These are phyloP conservation scores for Penicillium janthinellum DNA, from an alignment of 2,329 filamentous ascomycete species.

Conservation along the genomic window DNA sequence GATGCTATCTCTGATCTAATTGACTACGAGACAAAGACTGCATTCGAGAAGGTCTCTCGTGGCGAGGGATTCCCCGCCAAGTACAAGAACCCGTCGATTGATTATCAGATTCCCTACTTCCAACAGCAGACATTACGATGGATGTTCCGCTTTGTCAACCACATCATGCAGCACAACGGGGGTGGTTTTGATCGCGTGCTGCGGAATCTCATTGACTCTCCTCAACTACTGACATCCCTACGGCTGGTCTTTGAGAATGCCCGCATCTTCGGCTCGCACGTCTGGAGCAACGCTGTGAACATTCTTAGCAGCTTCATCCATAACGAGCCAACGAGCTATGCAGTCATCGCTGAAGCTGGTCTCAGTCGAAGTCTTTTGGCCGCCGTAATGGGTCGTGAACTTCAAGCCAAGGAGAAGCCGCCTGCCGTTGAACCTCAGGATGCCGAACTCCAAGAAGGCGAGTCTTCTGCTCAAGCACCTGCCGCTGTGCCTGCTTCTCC, in stretches of 20 bases:
- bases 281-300: constrained; percentile 92
- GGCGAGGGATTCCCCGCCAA: constrained; percentile 72
- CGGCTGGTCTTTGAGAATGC: constrained; percentile 80
- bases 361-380: constrained; percentile 84
- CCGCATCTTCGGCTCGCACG: constrained; percentile 79
- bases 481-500: constrained; percentile 35
- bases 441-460: constrained; percentile 29
- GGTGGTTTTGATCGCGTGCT: constrained; percentile 87
- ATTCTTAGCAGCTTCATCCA: constrained; percentile 97
- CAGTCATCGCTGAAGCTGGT: constrained; percentile 90
- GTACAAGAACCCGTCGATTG: constrained; percentile 78
- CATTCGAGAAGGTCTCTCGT: constrained; percentile 65
- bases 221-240: constrained; percentile 76
- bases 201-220: constrained; percentile 91
- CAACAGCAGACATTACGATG: constrained; percentile 92
- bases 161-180: constrained; percentile 82
- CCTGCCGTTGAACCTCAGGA: constrained; percentile 27
- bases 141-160: constrained; percentile 93
- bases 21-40: constrained; percentile 72
- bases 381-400: constrained; percentile 63
- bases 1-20: constrained; percentile 89
- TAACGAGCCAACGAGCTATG: constrained; percentile 96
- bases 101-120: constrained; percentile 91
- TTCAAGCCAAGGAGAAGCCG: constrained; percentile 40
- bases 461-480: constrained; percentile 39